phyloP scores from a whole-genome alignment of 2,329 filamentous ascomycete species.

The Penicillium griseofulvum region DNA sequence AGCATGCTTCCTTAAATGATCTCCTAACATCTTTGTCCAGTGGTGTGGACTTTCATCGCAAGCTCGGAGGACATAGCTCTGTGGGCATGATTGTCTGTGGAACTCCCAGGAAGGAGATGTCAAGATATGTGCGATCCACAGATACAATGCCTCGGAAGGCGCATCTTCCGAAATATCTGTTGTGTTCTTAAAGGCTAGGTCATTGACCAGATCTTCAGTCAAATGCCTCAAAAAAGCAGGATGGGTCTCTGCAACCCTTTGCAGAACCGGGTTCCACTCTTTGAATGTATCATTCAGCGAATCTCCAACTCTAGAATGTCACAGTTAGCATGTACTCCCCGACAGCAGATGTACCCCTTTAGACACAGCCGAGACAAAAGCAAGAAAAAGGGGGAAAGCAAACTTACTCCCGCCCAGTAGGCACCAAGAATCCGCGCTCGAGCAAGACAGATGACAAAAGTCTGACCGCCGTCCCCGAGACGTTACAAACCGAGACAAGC shows the following conservation, averaged over 20 bases:
- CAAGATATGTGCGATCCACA: conserved; percentile 53
- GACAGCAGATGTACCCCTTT: neutral
- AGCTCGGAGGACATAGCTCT: conserved; percentile 33
- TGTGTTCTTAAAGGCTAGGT: conserved; percentile 29
- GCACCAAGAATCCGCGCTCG: conserved; percentile 27
- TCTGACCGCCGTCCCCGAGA: conserved; percentile 14
- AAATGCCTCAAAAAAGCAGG: conserved; percentile 40
- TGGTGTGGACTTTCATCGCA: conserved; percentile 34
- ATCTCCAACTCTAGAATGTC: conserved; percentile 24
- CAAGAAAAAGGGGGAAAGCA: neutral
- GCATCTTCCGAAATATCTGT: conserved; percentile 28
- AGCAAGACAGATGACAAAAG: conserved; percentile 29
- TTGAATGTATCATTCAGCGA: conserved; percentile 29
- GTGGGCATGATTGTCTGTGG: conserved; percentile 28
- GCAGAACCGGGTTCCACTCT: conserved; percentile 39
- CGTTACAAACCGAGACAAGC: conserved; percentile 31
- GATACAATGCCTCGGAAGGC: conserved; percentile 44
- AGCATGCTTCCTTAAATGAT: conserved; percentile 16
- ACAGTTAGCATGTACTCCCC: conserved; percentile 4
- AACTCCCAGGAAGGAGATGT: conserved; percentile 38
- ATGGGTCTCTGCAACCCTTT: conserved; percentile 35
- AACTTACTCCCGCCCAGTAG: conserved; percentile 29
- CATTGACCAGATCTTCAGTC: conserved; percentile 37
- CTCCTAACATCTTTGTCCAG: conserved; percentile 30
- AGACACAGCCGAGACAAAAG: neutral